phyloP scores from a whole-genome alignment of 1,139 yeast species.

The Protomyces arabidopsidicola region DNA sequence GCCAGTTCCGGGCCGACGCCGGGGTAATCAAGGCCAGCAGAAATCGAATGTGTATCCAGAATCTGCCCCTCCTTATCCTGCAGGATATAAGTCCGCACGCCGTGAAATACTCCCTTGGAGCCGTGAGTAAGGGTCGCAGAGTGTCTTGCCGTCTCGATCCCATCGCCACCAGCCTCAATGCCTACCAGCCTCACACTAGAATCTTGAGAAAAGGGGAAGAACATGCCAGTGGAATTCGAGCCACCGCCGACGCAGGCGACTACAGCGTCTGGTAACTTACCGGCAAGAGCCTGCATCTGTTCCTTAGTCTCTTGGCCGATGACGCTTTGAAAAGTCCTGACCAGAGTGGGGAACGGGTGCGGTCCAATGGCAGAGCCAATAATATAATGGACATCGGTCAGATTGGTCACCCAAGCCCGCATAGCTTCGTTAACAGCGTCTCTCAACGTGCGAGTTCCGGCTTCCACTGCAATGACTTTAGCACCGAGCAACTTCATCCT shows the following conservation, averaged over 20 bases:
- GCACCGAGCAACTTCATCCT: slow-evolving; percentile 97
- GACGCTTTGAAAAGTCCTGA: slow-evolving; percentile 95
- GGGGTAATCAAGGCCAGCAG: slow-evolving; percentile 98
- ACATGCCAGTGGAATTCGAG: slow-evolving; percentile 92
- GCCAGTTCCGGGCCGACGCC: slow-evolving; percentile 99
- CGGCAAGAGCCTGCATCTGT: slow-evolving; percentile 76
- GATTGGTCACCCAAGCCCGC: slow-evolving; percentile 88
- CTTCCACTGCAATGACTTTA: slow-evolving; percentile 82
- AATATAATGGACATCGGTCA: slow-evolving; percentile 81
- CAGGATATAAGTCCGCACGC: slow-evolving; percentile 87
- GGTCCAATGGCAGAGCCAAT: slow-evolving; percentile 99
- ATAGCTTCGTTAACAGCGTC: slow-evolving; percentile 98
- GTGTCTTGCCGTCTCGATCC: slow-evolving; percentile 76
- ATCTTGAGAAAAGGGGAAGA: slow-evolving; percentile 87
- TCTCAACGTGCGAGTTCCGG: slow-evolving; percentile 92
- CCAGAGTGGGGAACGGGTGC: slow-evolving; percentile 96
- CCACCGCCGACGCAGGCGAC: slow-evolving; percentile 99
- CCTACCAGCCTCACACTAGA: slow-evolving; percentile 73
- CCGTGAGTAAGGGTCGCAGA: slow-evolving; percentile 93
- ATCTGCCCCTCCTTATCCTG: slow-evolving; percentile 93
- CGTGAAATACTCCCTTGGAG: slow-evolving; percentile 95
- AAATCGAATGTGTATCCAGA: slow-evolving; percentile 85
- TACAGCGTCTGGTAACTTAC: slow-evolving; percentile 82
- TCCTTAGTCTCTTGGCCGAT: slow-evolving; percentile 92
- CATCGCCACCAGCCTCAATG: slow-evolving; percentile 99